Percentiles rank a stretch among this genome's conserved stretches.
Conservation (phyloP, 495 filamentous ascomycete species). For the Terfezia claveryi region DNA sequence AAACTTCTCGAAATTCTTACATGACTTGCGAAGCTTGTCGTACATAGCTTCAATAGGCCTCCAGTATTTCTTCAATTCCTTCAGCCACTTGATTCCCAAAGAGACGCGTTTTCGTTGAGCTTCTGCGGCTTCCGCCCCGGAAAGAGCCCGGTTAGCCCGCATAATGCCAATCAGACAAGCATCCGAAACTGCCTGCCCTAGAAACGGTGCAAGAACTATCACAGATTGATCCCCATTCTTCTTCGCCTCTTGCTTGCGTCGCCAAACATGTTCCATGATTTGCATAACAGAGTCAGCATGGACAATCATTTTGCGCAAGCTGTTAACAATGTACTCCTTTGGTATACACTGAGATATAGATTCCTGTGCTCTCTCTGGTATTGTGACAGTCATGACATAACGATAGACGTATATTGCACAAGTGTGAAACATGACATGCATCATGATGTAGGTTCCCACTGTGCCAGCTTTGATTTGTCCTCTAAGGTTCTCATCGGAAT, state of each 20-base stretch:
- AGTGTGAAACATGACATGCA: conserved; percentile 21
- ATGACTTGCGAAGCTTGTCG: conserved; percentile 11
- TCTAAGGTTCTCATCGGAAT: conserved; percentile 19
- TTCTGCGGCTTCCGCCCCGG: not conserved
- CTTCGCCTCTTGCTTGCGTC: conserved; percentile 9
- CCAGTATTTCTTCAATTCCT: conserved; percentile 18
- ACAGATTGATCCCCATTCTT: conserved; percentile 3
- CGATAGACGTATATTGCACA: conserved; percentile 19
- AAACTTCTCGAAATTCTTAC: conserved; percentile 2
- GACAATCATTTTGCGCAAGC: conserved; percentile 19
- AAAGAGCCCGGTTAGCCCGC: conserved; percentile 11
- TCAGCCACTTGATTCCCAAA: conserved; percentile 13
- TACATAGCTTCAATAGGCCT: conserved; percentile 18
- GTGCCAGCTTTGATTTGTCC: conserved; percentile 18
- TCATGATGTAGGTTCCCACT: conserved; percentile 17
- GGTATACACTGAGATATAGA: not conserved
- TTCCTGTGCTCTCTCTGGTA: conserved; percentile 1
- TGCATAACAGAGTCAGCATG: conserved; percentile 18
- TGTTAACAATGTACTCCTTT: conserved; percentile 7
- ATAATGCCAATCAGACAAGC: conserved; percentile 18
- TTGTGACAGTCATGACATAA: conserved; percentile 15
- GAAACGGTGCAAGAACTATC: conserved; percentile 18
- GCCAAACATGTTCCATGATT: conserved; percentile 16
- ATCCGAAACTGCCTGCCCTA: conserved; percentile 18
- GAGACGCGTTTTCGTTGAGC: conserved; percentile 13